Conservation (phyloP, 2,329 filamentous ascomycete genomes). For the Incumbomyces lentus region DNA sequence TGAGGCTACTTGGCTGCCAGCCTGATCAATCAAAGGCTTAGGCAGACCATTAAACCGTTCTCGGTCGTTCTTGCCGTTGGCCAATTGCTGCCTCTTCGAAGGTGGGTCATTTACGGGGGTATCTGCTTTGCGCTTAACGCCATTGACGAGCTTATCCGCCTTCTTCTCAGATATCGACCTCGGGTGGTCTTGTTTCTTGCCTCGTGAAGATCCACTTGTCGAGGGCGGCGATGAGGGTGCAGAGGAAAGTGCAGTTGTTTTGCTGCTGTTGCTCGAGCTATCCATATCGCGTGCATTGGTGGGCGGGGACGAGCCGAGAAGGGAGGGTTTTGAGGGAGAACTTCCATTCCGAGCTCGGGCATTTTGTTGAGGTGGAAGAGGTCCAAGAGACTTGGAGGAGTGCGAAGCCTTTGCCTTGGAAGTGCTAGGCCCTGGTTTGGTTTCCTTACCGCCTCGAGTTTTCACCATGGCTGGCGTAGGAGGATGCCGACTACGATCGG, state of each 20-base stretch:
- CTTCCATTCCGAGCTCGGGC: slow-evolving; percentile 32
- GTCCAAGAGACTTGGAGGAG: slow-evolving; percentile 9
- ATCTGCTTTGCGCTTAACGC: slow-evolving; percentile 31
- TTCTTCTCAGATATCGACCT: slow-evolving; percentile 14
- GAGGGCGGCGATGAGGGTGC: slow-evolving; percentile 37
- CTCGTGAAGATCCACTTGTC: slow-evolving; percentile 14
- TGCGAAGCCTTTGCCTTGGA: not conserved
- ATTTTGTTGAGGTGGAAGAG: slow-evolving; percentile 13
- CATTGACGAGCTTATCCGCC: slow-evolving; percentile 12
- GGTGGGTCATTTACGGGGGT: slow-evolving; percentile 21
- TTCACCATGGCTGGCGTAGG: slow-evolving; percentile 9
- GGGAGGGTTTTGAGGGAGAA: slow-evolving; percentile 52
- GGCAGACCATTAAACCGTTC: slow-evolving; percentile 27
- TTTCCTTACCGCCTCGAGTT: slow-evolving; percentile 10
- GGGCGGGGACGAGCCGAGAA: slow-evolving; percentile 50
- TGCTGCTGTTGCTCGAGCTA: slow-evolving; percentile 32
- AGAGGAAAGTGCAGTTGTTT: slow-evolving; percentile 31
- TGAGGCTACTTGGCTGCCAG: slow-evolving; percentile 8
- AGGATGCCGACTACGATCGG: slow-evolving; percentile 10
- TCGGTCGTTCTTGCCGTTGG: slow-evolving; percentile 32
- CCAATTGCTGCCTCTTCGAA: slow-evolving; percentile 24
- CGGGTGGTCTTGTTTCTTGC: slow-evolving; percentile 24
- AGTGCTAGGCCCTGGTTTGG: slow-evolving; percentile 3
- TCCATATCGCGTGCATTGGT: slow-evolving; percentile 51
- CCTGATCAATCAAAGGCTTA: slow-evolving; percentile 4